Evolutionary conservation across 78 protist genomes (phyloP).

Genomic region (Dictyostelium brefeldianum): DNA sequence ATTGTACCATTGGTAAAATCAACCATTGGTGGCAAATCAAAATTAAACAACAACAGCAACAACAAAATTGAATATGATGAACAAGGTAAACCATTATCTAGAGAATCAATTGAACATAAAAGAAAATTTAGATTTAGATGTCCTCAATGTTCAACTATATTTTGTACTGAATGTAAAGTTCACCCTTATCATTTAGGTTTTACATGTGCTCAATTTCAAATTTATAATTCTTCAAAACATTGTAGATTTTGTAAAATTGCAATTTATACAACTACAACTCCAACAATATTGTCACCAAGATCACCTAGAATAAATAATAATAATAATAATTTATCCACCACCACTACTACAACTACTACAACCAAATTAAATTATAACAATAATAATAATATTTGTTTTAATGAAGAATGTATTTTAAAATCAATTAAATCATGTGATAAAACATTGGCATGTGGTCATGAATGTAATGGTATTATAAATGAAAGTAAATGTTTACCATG

Average conservation of each 20-base stretch:
- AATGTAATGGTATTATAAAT: conserved; percentile 69
- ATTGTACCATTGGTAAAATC: background rate
- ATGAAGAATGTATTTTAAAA: conserved; percentile 49
- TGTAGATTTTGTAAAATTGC: conserved; percentile 79
- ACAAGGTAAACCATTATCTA: conserved; percentile 62
- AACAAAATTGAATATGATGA: conserved; percentile 27
- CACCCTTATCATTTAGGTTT: conserved; percentile 88
- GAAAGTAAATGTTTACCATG: conserved; percentile 85
- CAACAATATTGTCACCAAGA: background rate
- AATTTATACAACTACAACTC: background rate
- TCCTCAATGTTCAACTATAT: conserved; percentile 60
- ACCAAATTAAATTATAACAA: background rate
- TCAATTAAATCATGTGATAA: conserved; percentile 35
- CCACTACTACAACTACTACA: background rate
- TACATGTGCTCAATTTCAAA: conserved; percentile 82
- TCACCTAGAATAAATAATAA: background rate
- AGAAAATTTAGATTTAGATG: conserved; percentile 78
- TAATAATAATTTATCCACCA: background rate
- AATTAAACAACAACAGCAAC: background rate
- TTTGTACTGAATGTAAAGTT: conserved; percentile 83
- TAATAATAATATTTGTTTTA: background rate
- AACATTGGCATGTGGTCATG: conserved; percentile 80
- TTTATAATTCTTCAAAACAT: conserved; percentile 48
- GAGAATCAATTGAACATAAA: conserved; percentile 68
- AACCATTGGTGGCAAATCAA: no score